Evolutionary conservation across 176 grass and related monocot genomes (phyloP).

Genomic region (Oryza longistaminata): DNA sequence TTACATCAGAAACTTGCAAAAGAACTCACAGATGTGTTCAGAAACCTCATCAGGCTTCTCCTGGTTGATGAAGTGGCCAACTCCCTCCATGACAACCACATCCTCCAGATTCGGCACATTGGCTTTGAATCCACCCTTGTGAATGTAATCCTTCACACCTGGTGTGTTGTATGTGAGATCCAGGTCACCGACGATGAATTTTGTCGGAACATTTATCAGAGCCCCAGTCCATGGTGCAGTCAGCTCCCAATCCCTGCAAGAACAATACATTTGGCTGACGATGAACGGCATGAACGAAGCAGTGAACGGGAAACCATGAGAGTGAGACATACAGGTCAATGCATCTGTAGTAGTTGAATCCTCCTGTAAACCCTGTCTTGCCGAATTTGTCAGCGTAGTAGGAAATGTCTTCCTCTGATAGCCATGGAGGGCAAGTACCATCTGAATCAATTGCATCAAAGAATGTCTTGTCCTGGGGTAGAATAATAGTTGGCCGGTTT

Average conservation of each 20-base stretch:
- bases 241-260: constrained; percentile 69
- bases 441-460: constrained; percentile 58
- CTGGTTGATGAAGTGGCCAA: constrained; percentile 71
- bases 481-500: constrained; percentile 53
- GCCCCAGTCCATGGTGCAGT: constrained; percentile 66
- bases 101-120: constrained; percentile 71
- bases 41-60: constrained; percentile 75
- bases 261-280: no score
- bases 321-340: constrained; percentile 64
- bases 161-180: constrained; percentile 60
- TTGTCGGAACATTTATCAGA: constrained; percentile 57
- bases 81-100: constrained; percentile 68
- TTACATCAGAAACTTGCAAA: constrained; percentile 57
- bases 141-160: constrained; percentile 58
- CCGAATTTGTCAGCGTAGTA: constrained; percentile 72
- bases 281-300: no score
- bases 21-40: constrained; percentile 74
- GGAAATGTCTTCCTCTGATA: constrained; percentile 78
- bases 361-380: constrained; percentile 79
- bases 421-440: constrained; percentile 65
- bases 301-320: no score
- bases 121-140: constrained; percentile 64
- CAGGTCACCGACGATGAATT: constrained; percentile 76
- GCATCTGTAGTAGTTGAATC: constrained; percentile 89
- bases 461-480: constrained; percentile 78